Evolutionary conservation across 73 alveolate species (phyloP).

Genomic region (Paramecium bursaria): DNA sequence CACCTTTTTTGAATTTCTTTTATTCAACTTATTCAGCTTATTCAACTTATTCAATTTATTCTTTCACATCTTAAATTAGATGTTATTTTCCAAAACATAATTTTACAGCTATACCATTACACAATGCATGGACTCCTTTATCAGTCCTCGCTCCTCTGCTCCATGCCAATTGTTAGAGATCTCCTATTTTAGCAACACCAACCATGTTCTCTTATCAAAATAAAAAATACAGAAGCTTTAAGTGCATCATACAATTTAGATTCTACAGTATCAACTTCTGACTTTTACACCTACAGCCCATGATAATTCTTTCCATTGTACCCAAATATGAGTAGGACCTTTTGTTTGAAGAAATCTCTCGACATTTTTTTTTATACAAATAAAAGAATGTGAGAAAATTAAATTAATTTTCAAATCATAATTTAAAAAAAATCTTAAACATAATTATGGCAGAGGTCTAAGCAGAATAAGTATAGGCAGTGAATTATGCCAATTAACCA

Average conservation of each 20-base stretch:
- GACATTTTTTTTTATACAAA: too few relatives aligned
- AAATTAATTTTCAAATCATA: too few relatives aligned
- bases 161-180: slow-evolving; percentile 83
- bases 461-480: slow-evolving; percentile 47
- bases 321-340: slow-evolving; percentile 63
- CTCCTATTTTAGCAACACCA: slow-evolving; percentile 77
- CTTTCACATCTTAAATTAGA: slow-evolving; percentile 45
- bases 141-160: slow-evolving; percentile 91
- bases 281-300: slow-evolving; percentile 61
- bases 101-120: slow-evolving; percentile 80
- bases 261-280: slow-evolving; percentile 55
- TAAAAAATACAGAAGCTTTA: slow-evolving; percentile 45
- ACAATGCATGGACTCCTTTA: slow-evolving; percentile 90
- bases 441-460: slow-evolving; percentile 62
- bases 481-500: slow-evolving; percentile 64
- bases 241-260: slow-evolving; percentile 57
- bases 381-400: too few relatives aligned
- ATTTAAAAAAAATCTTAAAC: slow-evolving; percentile 42
- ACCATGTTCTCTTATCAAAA: slow-evolving; percentile 68
- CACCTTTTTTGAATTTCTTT: slow-evolving; percentile 54
- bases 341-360: slow-evolving; percentile 63
- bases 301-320: slow-evolving; percentile 69
- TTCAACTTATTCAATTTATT: slow-evolving; percentile 36
- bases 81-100: slow-evolving; percentile 67
- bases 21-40: slow-evolving; percentile 44